phyloP scores from a whole-genome alignment of 2,329 filamentous ascomycete species.

The Phyllosticta citriasiana region DNA sequence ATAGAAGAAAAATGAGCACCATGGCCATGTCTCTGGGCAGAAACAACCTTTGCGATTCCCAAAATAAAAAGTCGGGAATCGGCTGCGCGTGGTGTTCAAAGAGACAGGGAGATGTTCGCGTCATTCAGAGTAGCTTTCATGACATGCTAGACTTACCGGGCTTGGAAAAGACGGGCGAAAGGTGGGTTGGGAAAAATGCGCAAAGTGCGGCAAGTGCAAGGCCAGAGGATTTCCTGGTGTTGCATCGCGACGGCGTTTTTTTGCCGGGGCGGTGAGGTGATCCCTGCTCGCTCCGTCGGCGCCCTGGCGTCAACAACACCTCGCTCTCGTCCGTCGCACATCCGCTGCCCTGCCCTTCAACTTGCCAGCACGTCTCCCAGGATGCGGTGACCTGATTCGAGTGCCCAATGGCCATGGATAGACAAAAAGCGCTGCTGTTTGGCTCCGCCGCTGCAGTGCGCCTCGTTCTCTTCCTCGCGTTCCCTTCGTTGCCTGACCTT shows the following conservation, averaged over 20 bases:
- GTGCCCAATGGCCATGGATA: conserved; percentile 41
- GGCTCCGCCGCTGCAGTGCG: conserved; percentile 66
- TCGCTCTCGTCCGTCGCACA: not conserved
- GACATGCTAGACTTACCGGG: not conserved
- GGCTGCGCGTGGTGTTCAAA: not conserved
- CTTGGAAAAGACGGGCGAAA: not conserved
- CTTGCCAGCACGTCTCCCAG: not conserved
- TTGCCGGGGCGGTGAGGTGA: conserved; percentile 1
- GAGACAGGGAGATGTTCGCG: not conserved
- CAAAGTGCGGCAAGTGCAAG: not conserved
- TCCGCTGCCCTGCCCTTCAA: not conserved
- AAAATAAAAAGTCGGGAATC: too few species aligned
- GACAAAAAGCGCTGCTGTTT: conserved; percentile 59
- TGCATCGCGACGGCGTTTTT: conserved; percentile 3
- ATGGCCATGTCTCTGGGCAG: not conserved
- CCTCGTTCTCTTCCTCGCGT: conserved; percentile 67
- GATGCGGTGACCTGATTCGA: not conserved
- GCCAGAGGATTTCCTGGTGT: not conserved
- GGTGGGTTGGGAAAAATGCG: not conserved
- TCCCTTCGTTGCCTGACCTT: conserved; percentile 74
- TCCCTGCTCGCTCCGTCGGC: not conserved
- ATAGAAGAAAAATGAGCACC: not conserved
- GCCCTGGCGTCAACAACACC: conserved; percentile 3
- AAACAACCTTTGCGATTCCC: not conserved
- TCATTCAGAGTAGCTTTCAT: not conserved